Percentiles rank a stretch among this genome's conserved stretches.
phyloP scores from a whole-genome alignment of 2,329 filamentous ascomycete genomes.

The Scedosporium dehoogii region DNA sequence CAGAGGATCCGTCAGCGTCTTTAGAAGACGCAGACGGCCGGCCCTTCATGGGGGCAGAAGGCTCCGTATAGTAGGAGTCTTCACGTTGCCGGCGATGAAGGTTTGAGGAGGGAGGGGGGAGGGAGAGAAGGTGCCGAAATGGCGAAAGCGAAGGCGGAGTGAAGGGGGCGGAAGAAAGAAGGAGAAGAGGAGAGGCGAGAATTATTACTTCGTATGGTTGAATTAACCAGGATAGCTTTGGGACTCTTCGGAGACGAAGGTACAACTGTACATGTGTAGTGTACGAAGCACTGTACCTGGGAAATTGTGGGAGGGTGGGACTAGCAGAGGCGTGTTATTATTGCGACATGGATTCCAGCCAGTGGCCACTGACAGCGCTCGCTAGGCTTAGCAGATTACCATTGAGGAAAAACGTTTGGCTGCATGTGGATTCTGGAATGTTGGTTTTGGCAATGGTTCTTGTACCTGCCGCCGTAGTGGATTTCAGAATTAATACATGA shows the following conservation, averaged over 20 bases:
- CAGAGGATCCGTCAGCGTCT: constrained; percentile 7
- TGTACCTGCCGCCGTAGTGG: too few relatives aligned
- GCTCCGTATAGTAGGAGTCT: constrained; percentile 4
- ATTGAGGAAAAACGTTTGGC: too few relatives aligned
- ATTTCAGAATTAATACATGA: too few relatives aligned
- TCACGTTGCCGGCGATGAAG: not conserved
- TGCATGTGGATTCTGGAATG: too few relatives aligned
- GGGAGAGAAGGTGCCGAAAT: not conserved
- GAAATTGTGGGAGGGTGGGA: constrained; percentile 5
- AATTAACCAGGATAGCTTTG: not conserved
- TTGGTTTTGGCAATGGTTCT: too few relatives aligned
- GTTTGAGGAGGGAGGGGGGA: not conserved
- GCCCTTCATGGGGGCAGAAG: constrained; percentile 8
- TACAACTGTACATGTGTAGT: too few relatives aligned
- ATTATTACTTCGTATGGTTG: not conserved
- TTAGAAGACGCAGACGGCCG: constrained; percentile 7
- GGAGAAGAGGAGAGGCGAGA: not conserved
- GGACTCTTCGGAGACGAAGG: not conserved
- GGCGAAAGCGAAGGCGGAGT: not conserved
- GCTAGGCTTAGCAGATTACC: too few relatives aligned
- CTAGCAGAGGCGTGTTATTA: constrained; percentile 1
- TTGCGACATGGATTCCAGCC: not conserved
- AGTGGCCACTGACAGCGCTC: not conserved
- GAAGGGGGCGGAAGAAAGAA: not conserved
- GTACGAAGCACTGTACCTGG: not conserved